Evolutionary conservation across 108 stramenopile species (phyloP), one percentile per base, ranked within the genome.

Genomic region (Pseudonitzschia multistriata): DNA sequence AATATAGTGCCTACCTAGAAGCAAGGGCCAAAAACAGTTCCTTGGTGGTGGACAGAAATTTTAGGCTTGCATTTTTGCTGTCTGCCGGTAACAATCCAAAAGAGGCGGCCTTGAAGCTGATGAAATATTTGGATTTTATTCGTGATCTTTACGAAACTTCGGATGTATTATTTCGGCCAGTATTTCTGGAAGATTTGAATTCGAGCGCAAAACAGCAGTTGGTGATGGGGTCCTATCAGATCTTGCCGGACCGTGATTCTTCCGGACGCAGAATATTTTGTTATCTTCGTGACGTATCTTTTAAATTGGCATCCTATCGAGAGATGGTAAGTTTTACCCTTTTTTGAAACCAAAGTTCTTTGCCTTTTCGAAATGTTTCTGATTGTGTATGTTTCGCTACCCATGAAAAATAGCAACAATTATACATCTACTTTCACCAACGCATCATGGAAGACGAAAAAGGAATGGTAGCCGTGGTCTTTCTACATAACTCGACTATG

Each of bases 41-140:
- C 27, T 64, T 78, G 11, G 1, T 60, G 5, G 14, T 14, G 1
- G 29, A 50, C 21, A n/a, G 7, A 8, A 5, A 59, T 34, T 78
- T 78, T 60, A 66, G 53, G 27, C 66, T 57, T 15, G 42, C 31
- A 19, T 73, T 78, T 66, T 55, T 78, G 40, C 30, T 67, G 29
- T 66, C 77, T 1, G 77, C 73, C 14, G n/a, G 42, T 11, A 73
- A 73, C 34, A 47, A 78, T 68, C 53, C 72, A 0, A 28, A 15
- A 15, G 11, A 37, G 2, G 77, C 77, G 14, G 77, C 77, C 22
- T 14, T 45, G 0, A 72, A 72, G 1, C 40, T 78, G 67, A 42
- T 71, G 1, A 21, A 25, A 6, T 35, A 78, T 34, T 60, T 73
- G 42, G 67, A 73, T 35, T 31, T 25, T 19, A 68, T 68, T 10